Evolutionary conservation across 1,139 yeast species (phyloP), one percentile per base, ranked within the genome.

Genomic region (Yamadazyma diddensiae): DNA sequence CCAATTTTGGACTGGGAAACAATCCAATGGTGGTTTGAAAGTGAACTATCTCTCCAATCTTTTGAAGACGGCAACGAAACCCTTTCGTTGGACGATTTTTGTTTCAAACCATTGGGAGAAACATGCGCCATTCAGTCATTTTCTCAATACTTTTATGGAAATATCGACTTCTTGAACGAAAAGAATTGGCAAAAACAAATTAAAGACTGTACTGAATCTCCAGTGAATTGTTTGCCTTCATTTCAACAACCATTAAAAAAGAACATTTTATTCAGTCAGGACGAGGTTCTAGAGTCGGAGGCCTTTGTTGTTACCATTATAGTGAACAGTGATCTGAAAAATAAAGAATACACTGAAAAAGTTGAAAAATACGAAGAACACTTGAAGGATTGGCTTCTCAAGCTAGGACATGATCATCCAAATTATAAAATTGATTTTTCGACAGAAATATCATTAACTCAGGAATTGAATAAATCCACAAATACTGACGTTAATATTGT

Each of bases 171-270:
- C 19, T 70, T 92, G 4, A 70, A 70, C 12, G 68, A 70, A 33
- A 34, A 47, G 0, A 55, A 57, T 6, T 90, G 95, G 95, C 51
- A 60, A 25, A 47, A 52, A 1, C 65, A 72, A 37, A 52, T 90
- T 10, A 52, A 62, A 34, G 52, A 59, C 3, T 92, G 98, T 53
- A 71, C 94, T 0, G 64, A 70, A 11, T 77, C 88, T 2, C 97
- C 97, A 0, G 97, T 92, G 1, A 82, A 78, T 42, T 92, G 98
- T 52, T 62, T 92, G 26, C 97, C 98, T 0, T 62, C 81, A 0
- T 92, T 90, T 58, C 95, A 87, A 50, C 97, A 88, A 53, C 97
- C 97, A 0, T 63, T 92, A 42, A 82, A 81, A 42, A 76, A 79
- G 24, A 76, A 81, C 31, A 46, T 86, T 18, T 54, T 92, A 6